Percentiles rank a stretch among this genome's conserved stretches.
Conservation (phyloP, 257 asterid species). For the Capsicum rhomboideum region DNA sequence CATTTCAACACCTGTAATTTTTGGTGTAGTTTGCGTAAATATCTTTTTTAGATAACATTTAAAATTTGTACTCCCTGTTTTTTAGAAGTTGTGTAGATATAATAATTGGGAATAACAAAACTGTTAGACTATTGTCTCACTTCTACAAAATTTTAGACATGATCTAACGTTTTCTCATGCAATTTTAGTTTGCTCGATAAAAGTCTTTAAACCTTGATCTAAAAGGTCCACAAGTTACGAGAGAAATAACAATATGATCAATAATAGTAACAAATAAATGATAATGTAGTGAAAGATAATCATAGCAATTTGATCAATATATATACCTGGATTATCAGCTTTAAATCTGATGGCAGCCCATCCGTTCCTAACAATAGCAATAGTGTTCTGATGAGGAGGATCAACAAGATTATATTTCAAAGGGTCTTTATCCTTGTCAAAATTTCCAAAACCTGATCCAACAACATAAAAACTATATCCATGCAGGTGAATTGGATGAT, state of each 20-base stretch:
- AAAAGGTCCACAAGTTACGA: no score
- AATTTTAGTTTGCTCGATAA: no score
- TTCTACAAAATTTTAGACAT: no score
- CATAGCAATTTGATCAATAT: neutral
- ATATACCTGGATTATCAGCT: slow-evolving; percentile 14
- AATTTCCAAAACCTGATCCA: slow-evolving; percentile 11
- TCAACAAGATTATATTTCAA: slow-evolving; percentile 13
- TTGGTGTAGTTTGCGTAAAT: no score
- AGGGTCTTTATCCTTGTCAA: slow-evolving; percentile 1
- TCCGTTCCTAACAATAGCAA: slow-evolving; percentile 4
- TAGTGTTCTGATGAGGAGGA: slow-evolving; percentile 13
- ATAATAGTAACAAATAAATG: neutral
- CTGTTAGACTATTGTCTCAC: no score
- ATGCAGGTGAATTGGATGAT: slow-evolving; percentile 16
- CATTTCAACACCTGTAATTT: neutral
- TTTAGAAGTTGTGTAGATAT: no score
- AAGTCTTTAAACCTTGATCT: no score
- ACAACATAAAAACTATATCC: slow-evolving; percentile 13
- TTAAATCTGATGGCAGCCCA: slow-evolving; percentile 20
- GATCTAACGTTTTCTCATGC: no score
- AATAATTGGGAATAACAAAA: no score
- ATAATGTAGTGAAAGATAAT: neutral
- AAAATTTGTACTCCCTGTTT: no score
- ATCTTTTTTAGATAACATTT: no score
- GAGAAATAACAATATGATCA: no score